Conservation (phyloP, 164 flowering plant genomes). For the Macadamia integrifolia region DNA sequence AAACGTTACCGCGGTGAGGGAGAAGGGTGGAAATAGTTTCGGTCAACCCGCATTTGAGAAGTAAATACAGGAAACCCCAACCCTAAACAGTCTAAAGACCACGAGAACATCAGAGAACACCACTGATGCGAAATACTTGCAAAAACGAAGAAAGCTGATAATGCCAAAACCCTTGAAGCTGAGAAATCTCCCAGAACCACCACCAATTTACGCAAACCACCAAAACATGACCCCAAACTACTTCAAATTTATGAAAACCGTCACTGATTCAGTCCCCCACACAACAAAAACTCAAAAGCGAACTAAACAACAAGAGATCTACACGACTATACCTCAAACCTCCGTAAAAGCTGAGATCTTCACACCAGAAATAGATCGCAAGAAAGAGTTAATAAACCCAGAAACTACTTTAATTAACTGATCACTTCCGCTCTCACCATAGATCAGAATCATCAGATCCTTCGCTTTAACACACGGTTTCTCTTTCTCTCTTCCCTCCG, state of each 20-base stretch:
- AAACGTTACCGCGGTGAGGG: too few species aligned
- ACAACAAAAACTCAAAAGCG: neutral
- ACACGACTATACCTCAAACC: neutral
- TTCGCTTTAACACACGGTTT: slow-evolving; percentile 8
- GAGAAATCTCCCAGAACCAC: too few species aligned
- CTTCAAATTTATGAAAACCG: neutral
- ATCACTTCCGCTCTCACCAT: too few species aligned
- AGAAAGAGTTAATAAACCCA: neutral
- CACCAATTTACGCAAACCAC: too few species aligned
- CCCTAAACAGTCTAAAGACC: too few species aligned
- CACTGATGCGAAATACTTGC: too few species aligned
- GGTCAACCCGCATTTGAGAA: too few species aligned
- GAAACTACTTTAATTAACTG: neutral
- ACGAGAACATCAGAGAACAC: too few species aligned
- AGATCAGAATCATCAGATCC: neutral
- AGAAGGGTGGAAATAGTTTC: too few species aligned
- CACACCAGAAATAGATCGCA: neutral
- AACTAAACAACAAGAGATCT: neutral
- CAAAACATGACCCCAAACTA: neutral
- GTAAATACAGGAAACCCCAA: too few species aligned
- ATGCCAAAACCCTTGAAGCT: too few species aligned
- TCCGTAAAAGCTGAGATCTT: neutral
- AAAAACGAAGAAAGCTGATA: too few species aligned
- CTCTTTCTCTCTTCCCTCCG: slow-evolving; percentile 14
- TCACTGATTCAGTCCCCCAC: neutral